phyloP scores from a whole-genome alignment of 148 eudicot species.

The Chenopodium album region DNA sequence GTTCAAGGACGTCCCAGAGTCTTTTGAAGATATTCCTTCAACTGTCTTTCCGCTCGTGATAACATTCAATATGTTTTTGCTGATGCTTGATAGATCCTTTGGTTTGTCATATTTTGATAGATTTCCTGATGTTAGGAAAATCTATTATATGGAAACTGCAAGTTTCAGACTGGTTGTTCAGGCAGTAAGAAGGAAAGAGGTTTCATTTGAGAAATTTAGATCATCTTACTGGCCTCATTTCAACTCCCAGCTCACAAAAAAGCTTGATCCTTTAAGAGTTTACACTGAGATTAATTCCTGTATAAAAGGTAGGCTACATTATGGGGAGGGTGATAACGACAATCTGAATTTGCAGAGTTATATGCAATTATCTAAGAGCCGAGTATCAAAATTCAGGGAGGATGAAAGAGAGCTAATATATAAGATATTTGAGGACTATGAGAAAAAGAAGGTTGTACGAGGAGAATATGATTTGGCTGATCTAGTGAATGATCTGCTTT shows the following conservation, averaged over 20 bases:
- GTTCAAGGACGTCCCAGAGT: constrained; percentile 53
- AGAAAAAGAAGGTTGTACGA: constrained; percentile 43
- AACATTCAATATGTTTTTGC: constrained; percentile 48
- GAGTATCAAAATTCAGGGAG: constrained; percentile 31
- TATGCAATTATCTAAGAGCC: constrained; percentile 24
- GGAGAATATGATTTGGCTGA: constrained; percentile 69
- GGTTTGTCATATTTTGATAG: constrained; percentile 44
- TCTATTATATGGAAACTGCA: constrained; percentile 11
- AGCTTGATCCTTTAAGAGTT: constrained; percentile 62
- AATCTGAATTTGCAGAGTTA: constrained; percentile 26
- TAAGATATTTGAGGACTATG: constrained; percentile 51
- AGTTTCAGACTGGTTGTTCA: constrained; percentile 23
- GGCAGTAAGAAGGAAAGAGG: constrained; percentile 40
- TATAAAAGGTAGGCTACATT: constrained; percentile 39
- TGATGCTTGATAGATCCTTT: constrained; percentile 45
- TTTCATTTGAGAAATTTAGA: constrained; percentile 42
- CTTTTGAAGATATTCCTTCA: constrained; percentile 46
- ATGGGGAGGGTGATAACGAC: background rate
- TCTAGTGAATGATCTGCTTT: constrained; percentile 65
- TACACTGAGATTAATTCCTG: constrained; percentile 56
- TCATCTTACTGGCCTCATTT: constrained; percentile 63
- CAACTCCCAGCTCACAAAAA: constrained; percentile 38
- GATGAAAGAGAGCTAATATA: constrained; percentile 46
- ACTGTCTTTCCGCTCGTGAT: constrained; percentile 54
- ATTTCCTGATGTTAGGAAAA: constrained; percentile 30